Base-by-base conservation (phyloP, 140 eudicot genomes). In the Senecio squalidus region DNA sequence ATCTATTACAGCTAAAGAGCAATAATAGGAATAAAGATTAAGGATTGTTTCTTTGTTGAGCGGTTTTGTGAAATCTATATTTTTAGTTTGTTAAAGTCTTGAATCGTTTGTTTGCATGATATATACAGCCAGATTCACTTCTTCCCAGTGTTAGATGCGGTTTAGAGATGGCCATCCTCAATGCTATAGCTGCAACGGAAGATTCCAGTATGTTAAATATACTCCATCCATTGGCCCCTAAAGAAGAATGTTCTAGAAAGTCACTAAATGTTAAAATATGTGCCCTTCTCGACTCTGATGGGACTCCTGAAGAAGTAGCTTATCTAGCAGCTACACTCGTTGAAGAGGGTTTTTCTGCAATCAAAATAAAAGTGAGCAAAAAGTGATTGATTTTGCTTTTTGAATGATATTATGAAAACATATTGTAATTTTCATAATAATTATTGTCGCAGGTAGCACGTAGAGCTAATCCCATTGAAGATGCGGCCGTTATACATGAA, bases 121-220 rank as follows among this genome's bases (percentile, higher is more conserved):
- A 9, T 81, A 62, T 58, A 9, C n/a, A 88, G 99, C 95, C 94
- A 46, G 69, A 62, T 68, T 84, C 96, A 24, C 79, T 88, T 75
- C 76, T 80, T 48, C 96, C 99, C 13, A 84, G 99, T 82, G 96
- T 93, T 7, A 67, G 99, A 74, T 93, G 96, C 52, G 99, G 99
- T 16, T 64, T 93, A 52, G 96, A 93, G 71, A 88, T 88, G 96
- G 95, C 94, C 9, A 38, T 84, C 64, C 84, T 93, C 36, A 88
- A 78, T 67, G 94, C 95, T 24, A 70, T 88, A 62, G 96, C 96
- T 18, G 82, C 93, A 44, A 58, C 76, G 27, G 55, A 75, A 47
- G 78, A 68, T 46, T 79, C 90, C 68, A 88, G 75, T 63, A 66
- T 93, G 59, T 76, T 88, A 38, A 65, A 83, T 52, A 43, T 93